Base-by-base conservation (phyloP, 2,329 filamentous ascomycete species). In the Aspergillus vadensis region DNA sequence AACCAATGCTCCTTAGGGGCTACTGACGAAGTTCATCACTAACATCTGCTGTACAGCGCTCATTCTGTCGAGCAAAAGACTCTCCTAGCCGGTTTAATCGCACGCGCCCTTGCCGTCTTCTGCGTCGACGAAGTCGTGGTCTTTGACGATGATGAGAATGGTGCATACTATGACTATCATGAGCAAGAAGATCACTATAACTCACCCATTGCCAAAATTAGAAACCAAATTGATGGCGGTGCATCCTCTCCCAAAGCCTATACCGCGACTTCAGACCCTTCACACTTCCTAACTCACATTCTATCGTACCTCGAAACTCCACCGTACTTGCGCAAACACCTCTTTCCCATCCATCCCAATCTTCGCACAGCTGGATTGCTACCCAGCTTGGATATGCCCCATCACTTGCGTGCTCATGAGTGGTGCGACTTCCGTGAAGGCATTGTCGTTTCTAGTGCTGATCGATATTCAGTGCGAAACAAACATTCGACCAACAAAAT, bases 271-370 rank as follows among this genome's bases (percentile, higher is more conserved):
- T 44, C 41, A 4, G 41, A 44, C 19, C 41, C 41, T 15, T 23
- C 41, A 23, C 41, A 44, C 41, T 44, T 23, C 41, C 19, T 96
- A 21, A 84, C 86, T 54, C 91, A 95, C 71, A 79, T 96, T 6
- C 81, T 96, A 7, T 88, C 86, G 61, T 96, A 92, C 76, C 85
- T 96, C 62, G 92, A 96, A 76, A 90, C 90, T 4, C 92, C 92
- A 30, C 91, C 91, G 1, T 89, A 95, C 76, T 87, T 96, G 77
- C 87, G 91, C 68, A 88, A 88, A 72, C 77, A 83, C 2, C 81
- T 96, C 3, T 94, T 96, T 68, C 88, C 89, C 1, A 80, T 92
- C 63, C 91, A 96, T 71, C 87, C 90, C 9, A 93, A 96, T 71
- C 81, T 96, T 44, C 82, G 86, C 41, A 86, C 86, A 12, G 91